Base-by-base conservation (phyloP, 768 basidiomycete species). In the Multifurca ochricompacta region DNA sequence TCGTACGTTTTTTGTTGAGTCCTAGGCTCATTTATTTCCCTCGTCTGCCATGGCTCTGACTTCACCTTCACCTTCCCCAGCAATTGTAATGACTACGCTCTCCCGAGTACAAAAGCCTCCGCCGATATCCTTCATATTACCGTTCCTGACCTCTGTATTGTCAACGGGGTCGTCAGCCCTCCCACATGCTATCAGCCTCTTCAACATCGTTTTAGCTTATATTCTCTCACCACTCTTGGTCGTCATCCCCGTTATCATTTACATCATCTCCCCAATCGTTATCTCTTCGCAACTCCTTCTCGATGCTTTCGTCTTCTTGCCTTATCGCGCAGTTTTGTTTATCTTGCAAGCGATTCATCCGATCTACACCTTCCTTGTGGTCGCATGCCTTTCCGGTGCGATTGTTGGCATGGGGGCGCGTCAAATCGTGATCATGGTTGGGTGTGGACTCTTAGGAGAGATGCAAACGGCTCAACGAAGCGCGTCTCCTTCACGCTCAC, bases 321-420 rank as follows among this genome's bases (percentile, higher is more conserved):
- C 60, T 6, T 59, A 50, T 49, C 58, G 25, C 16, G 19, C 25
- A 7, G 23, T 40, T 6, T 7, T 39, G 16, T 59, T 56, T 19
- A 3, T 50, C 9, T 14, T 48, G 7, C 50, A 61, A 21, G 54
- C 54, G 11, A 4, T 61, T 18, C 56, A 61, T 47, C 60, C 60
- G 10, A n/a, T 61, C 40, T 61, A 61, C 32, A 51, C 47, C 6
- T 59, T 61, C 51, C 9, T 61, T 6, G 60, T 53, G 21, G 48
- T 53, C 6, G 60, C 60, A 8, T 54, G 48, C 31, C 43, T 61
- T 37, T 46, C 31, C 14, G 60, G 60, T 3, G 39, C 37, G 2
- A 27, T 61, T 4, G 6, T 61, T 11, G 60, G 60, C 16, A 19
- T 60, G 0, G 53, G 53, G 2, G 60, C 43, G 10, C 58, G 60